A percentile compares a stretch with the other conserved stretches of the same genome.
These are phyloP conservation scores for Buxus sempervirens DNA, from an alignment of 164 flowering plant genomes.

Conservation along the genomic window DNA sequence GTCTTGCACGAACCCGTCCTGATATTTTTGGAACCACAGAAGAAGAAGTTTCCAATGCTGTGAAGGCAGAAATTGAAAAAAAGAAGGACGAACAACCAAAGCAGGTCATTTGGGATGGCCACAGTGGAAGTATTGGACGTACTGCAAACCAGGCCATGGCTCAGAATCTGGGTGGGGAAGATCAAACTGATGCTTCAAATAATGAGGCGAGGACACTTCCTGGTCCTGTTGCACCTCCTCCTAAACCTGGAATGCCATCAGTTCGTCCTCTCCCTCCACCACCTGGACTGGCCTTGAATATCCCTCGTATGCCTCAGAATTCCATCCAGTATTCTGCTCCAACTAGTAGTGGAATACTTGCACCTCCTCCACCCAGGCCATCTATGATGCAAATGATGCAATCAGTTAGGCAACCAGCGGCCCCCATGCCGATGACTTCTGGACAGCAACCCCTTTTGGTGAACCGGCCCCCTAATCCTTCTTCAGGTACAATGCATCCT, in stretches of 20 bases:
- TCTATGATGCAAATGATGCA: slow-evolving; percentile 41
- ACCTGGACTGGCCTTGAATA: slow-evolving; percentile 67
- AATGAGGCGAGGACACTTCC: slow-evolving; percentile 53
- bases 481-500: slow-evolving; percentile 33
- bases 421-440: slow-evolving; percentile 55
- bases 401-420: slow-evolving; percentile 53
- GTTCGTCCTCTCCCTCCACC: slow-evolving; percentile 95
- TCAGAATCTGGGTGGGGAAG: slow-evolving; percentile 60
- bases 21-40: slow-evolving; percentile 99
- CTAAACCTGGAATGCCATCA: slow-evolving; percentile 70
- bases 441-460: slow-evolving; percentile 60
- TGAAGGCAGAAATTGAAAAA: slow-evolving; percentile 95
- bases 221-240: slow-evolving; percentile 87
- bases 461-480: slow-evolving; percentile 52
- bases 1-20: slow-evolving; percentile 94
- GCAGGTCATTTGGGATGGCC: slow-evolving; percentile 99
- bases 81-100: slow-evolving; percentile 95
- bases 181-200: slow-evolving; percentile 43
- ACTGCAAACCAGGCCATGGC: slow-evolving; percentile 98
- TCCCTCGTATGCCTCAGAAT: slow-evolving; percentile 64
- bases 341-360: slow-evolving; percentile 35
- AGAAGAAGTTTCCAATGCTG: slow-evolving; percentile 99
- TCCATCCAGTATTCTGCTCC: slow-evolving; percentile 51
- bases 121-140: slow-evolving; percentile 93
- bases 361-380: slow-evolving; percentile 57